A percentile compares a stretch with the other conserved stretches of the same genome.
Conservation (phyloP, 176 grass and related monocot genomes). For the Paspalum vaginatum region DNA sequence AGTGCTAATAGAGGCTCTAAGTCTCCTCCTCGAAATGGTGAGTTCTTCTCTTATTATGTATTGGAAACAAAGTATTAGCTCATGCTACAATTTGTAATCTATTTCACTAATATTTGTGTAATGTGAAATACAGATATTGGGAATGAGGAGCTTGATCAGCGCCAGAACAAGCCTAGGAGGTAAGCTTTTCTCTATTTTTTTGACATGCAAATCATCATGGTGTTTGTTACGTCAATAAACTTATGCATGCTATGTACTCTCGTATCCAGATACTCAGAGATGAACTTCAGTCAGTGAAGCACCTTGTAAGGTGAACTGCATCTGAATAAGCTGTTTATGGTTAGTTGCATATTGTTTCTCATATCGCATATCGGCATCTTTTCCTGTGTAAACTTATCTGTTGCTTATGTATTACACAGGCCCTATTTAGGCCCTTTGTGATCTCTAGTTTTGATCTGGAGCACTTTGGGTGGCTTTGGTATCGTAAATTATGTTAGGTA, state of each 20-base stretch:
- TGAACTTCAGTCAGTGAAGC: slow-evolving; percentile 96
- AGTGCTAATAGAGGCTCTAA: slow-evolving; percentile 39
- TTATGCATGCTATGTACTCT: slow-evolving; percentile 35
- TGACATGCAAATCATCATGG: slow-evolving; percentile 19
- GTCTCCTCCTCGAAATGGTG: slow-evolving; percentile 52
- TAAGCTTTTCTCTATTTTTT: slow-evolving; percentile 29
- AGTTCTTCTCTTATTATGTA: slow-evolving; percentile 6
- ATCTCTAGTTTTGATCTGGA: slow-evolving; percentile 55
- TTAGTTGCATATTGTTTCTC: slow-evolving; percentile 39
- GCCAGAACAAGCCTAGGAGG: slow-evolving; percentile 98
- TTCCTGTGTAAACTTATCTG: slow-evolving; percentile 44
- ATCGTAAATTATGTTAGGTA: slow-evolving; percentile 61
- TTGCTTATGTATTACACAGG: slow-evolving; percentile 43
- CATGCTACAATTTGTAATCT: slow-evolving; percentile 33
- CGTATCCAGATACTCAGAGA: slow-evolving; percentile 91
- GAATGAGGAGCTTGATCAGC: slow-evolving; percentile 77
- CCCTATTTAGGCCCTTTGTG: slow-evolving; percentile 50
- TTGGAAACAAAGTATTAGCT: slow-evolving; percentile 14
- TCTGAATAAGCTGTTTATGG: slow-evolving; percentile 54
- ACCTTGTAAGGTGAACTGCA: slow-evolving; percentile 42
- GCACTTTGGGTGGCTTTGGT: slow-evolving; percentile 55
- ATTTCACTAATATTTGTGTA: slow-evolving; percentile 29
- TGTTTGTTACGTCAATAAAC: not conserved
- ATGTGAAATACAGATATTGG: slow-evolving; percentile 61
- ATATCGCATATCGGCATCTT: slow-evolving; percentile 13